phyloP scores from a whole-genome alignment of 306 rosid species.

The Malus orientalis region DNA sequence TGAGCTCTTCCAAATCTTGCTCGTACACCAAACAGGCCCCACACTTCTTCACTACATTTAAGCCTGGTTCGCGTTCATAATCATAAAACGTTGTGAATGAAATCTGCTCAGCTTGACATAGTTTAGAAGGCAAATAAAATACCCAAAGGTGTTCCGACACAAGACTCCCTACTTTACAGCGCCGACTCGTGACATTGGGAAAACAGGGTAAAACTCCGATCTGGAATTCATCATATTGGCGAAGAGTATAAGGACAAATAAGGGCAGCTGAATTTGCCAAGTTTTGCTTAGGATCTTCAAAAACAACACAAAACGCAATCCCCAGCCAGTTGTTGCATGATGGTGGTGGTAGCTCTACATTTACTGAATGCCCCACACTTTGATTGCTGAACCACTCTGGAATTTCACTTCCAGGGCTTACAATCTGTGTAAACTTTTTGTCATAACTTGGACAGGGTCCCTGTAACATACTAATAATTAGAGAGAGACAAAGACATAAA shows the following conservation, averaged over 20 bases:
- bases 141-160: not conserved
- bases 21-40: not conserved
- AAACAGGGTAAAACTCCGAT: not conserved
- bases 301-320: not conserved
- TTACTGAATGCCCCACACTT: not conserved
- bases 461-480: not conserved
- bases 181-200: no score
- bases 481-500: not conserved
- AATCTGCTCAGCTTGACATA: no score
- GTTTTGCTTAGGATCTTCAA: not conserved
- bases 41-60: not conserved
- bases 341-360: not conserved
- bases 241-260: no score
- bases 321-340: not conserved
- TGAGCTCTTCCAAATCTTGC: not conserved
- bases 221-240: no score
- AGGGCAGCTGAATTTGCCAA: not conserved
- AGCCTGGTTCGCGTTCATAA: no score
- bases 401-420: not conserved
- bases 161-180: not conserved
- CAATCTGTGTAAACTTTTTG: not conserved
- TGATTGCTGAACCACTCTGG: not conserved
- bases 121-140: not conserved
- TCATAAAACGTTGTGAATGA: no score
- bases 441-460: not conserved